Percentiles rank a stretch among this genome's conserved stretches.
These are phyloP conservation scores for Nakazawaea wyomingensis DNA, from an alignment of 805 yeast species.

Conservation along the genomic window DNA sequence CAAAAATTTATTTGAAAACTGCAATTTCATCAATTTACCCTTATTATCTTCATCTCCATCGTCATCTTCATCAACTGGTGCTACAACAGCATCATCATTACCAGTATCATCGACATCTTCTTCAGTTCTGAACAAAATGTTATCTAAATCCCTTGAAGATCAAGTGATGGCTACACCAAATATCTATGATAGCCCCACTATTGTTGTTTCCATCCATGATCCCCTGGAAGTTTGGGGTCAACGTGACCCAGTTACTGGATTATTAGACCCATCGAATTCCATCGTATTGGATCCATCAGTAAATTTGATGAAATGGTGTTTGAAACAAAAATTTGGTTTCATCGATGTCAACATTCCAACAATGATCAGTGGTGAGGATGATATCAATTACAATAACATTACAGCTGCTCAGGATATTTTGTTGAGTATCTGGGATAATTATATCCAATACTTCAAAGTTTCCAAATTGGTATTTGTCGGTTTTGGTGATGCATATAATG, in stretches of 20 bases:
- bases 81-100: too few relatives aligned
- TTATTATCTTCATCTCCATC: neutral
- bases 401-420: conserved; percentile 73
- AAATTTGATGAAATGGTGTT: conserved; percentile 66
- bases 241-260: conserved; percentile 73
- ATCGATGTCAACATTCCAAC: conserved; percentile 82
- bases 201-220: conserved; percentile 77
- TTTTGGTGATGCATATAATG: conserved; percentile 83
- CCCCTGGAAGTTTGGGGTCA: conserved; percentile 92
- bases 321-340: conserved; percentile 57
- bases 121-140: conserved; percentile 21
- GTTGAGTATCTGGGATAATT: conserved; percentile 86
- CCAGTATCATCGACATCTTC: neutral
- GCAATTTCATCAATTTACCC: conserved; percentile 66
- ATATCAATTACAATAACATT: conserved; percentile 52
- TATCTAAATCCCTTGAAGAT: conserved; percentile 51
- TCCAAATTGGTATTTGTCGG: conserved; percentile 76
- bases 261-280: conserved; percentile 66
- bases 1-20: conserved; percentile 44
- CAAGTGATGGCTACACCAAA: conserved; percentile 68
- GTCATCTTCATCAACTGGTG: neutral
- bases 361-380: conserved; percentile 37
- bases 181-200: conserved; percentile 55
- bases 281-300: conserved; percentile 71
- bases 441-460: conserved; percentile 68